Evolutionary conservation across 2,329 filamentous ascomycete species (phyloP), one percentile per base, ranked within the genome.

Genomic region (Neopestalotiopsis sp.): DNA sequence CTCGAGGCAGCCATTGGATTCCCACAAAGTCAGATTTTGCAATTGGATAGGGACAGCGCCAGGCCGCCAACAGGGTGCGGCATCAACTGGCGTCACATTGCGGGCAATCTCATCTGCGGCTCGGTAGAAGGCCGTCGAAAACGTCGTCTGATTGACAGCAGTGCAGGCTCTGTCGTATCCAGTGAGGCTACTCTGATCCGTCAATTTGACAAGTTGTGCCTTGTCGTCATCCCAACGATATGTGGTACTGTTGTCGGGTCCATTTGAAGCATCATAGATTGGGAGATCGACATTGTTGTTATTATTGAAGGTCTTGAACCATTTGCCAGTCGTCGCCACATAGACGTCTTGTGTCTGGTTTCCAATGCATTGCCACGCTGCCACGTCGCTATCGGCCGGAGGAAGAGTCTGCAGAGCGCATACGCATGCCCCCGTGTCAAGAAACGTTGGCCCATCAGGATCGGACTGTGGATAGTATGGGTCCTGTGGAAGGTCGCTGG

Each of bases 281-380:
- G 77, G 73, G 9, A 78, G 69, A 10, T 74, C 67, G 30, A 75
- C 49, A 1, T 71, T 72, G 34, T 12, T 71, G 14, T 68, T 76
- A 12, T 71, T 74, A 28, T 79, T 72, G 1, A 75, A 65, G 30
- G 78, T 74, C 13, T 78, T 74, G 69, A 82, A 84, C 83, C 82
- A 84, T 69, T 83, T 84, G 4, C 82, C 83, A 3, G 73, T 77
- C 24, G 72, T 80, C 20, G 75, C 74, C 2, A 69, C 70, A 66
- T 83, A 83, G 1, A 82, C 76, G 1, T 76, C 77, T 58, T 82
- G 73, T 0, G 81, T 83, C 70, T 83, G 82, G 69, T 84, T 82
- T 13, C 83, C 82, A 38, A 84, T 80, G 70, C 83, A 84, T 69
- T 83, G 81, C 83, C 83, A 84, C n/a, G 76, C 75, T 12, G 75